phyloP scores from a whole-genome alignment of 192 early-diverging fungal genomes.

The Chytriomyces hyalinus region DNA sequence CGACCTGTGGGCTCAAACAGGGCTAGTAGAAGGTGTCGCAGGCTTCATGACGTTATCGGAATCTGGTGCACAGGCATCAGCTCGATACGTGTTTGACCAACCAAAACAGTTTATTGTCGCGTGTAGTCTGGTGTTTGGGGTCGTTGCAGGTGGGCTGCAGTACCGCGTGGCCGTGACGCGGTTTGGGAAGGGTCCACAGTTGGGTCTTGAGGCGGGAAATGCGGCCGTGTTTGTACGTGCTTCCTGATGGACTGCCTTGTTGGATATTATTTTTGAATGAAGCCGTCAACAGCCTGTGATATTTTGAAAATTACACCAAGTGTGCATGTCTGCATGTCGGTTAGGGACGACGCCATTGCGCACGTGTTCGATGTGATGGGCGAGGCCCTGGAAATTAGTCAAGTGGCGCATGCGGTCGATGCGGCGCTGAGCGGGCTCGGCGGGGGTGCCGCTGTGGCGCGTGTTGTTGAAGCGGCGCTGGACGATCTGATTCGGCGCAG shows the following conservation, averaged over 20 bases:
- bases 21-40: conserved; percentile 5
- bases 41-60: conserved; percentile 5
- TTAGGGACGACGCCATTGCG: not conserved
- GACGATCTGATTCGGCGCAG: not conserved
- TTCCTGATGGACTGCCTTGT: not conserved
- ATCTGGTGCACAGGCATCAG: not conserved
- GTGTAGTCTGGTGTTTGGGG: not conserved
- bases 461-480: not conserved
- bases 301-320: not conserved
- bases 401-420: not conserved
- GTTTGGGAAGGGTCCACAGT: conserved; percentile 9
- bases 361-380: not conserved
- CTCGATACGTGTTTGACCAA: conserved; percentile 18
- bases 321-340: not conserved
- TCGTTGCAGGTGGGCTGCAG: conserved; percentile 8
- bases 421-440: not conserved
- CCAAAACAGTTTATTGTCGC: conserved; percentile 10
- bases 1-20: conserved; percentile 7
- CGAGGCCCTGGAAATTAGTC: not conserved
- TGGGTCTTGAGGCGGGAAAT: not conserved
- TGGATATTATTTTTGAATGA: not conserved
- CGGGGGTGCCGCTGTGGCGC: not conserved
- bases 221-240: not conserved
- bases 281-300: not conserved
- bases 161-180: not conserved